Conservation (phyloP, 2,329 filamentous ascomycete species). For the Aureobasidium sp. region DNA sequence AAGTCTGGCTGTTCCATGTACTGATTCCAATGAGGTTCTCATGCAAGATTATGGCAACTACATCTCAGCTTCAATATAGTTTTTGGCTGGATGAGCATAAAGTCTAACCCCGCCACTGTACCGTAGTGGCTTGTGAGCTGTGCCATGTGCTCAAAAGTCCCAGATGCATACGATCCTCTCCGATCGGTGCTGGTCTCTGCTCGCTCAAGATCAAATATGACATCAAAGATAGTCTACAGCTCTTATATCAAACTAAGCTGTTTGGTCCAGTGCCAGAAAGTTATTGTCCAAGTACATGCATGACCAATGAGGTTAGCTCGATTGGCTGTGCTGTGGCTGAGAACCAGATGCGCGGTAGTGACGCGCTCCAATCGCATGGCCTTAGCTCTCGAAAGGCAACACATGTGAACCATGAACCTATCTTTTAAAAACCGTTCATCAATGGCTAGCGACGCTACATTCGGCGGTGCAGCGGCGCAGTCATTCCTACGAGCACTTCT, state of each 20-base stretch:
- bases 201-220: not conserved
- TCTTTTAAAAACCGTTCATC: not conserved
- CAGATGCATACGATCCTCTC: not conserved
- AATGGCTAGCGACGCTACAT: not conserved
- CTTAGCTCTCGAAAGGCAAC: not conserved
- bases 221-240: not conserved
- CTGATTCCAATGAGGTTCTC: not conserved
- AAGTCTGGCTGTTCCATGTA: not conserved
- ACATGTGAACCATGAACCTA: not conserved
- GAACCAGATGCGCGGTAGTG: slow-evolving; percentile 1
- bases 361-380: slow-evolving; percentile 3
- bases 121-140: not conserved
- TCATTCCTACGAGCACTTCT: not conserved
- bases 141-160: not conserved
- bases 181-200: not conserved
- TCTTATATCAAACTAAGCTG: not conserved
- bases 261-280: not conserved
- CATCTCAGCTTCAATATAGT: not conserved
- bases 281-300: not conserved
- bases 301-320: not conserved
- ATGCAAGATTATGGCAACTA: not conserved
- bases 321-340: not conserved
- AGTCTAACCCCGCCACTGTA: slow-evolving; percentile 6
- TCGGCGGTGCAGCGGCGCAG: slow-evolving; percentile 6
- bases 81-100: not conserved